A percentile compares a stretch with the other conserved stretches of the same genome.
These are phyloP conservation scores for Martiniozyma asiatica DNA, from an alignment of 1,139 yeast species.

Conservation along the genomic window DNA sequence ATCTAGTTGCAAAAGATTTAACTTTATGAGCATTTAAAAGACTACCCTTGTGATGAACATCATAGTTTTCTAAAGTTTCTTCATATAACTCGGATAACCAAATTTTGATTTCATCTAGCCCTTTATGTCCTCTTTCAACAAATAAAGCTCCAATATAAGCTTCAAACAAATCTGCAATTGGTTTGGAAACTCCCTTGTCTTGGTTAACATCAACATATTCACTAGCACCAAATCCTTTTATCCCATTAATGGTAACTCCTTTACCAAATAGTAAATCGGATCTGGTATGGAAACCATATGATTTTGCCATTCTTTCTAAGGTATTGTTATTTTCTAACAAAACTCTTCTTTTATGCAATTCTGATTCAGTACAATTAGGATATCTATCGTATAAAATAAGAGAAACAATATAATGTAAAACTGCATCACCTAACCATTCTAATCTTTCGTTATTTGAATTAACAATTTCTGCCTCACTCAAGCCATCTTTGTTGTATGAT, in stretches of 20 bases:
- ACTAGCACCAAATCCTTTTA: no score
- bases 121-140: slow-evolving; percentile 36
- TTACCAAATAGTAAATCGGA: slow-evolving; percentile 32
- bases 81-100: slow-evolving; percentile 45
- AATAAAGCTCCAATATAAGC: slow-evolving; percentile 84
- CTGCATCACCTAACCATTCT: slow-evolving; percentile 89
- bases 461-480: slow-evolving; percentile 45
- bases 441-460: slow-evolving; percentile 75
- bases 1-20: no score
- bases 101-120: slow-evolving; percentile 34
- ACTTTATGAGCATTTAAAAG: no score
- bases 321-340: slow-evolving; percentile 64
- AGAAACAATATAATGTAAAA: slow-evolving; percentile 64
- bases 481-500: slow-evolving; percentile 52
- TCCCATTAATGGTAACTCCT: no score
- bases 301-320: slow-evolving; percentile 55
- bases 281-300: slow-evolving; percentile 57
- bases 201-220: slow-evolving; percentile 1
- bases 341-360: slow-evolving; percentile 59
- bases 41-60: neutral
- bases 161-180: slow-evolving; percentile 69
- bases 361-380: slow-evolving; percentile 74
- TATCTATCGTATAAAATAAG: slow-evolving; percentile 51
- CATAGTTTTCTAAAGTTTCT: slow-evolving; percentile 9
- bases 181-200: neutral